Evolutionary conservation across 108 stramenopile genomes (phyloP).

Genomic region (Nannochloropsis gaditana): DNA sequence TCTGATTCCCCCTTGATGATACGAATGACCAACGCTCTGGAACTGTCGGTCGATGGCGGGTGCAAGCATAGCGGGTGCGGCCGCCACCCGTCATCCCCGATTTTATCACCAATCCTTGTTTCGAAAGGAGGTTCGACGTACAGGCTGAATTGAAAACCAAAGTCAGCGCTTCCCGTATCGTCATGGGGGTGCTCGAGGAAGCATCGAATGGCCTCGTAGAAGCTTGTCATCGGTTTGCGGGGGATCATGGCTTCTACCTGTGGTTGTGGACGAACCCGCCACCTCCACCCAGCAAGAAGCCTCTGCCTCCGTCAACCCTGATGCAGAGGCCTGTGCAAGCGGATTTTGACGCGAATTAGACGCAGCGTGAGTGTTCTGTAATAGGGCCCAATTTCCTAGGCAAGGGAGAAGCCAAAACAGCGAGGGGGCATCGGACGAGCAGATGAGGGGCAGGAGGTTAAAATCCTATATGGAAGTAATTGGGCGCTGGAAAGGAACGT

Average conservation of each 20-base stretch:
- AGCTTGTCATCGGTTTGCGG: constrained; percentile 16
- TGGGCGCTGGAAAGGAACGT: too few species aligned
- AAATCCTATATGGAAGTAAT: too few species aligned
- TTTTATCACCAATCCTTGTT: background rate
- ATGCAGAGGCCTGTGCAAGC: too few species aligned
- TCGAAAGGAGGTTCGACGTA: background rate
- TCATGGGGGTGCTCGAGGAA: background rate
- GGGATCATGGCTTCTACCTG: background rate
- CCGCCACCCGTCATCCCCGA: background rate
- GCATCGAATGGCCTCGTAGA: constrained; percentile 13
- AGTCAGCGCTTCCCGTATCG: background rate
- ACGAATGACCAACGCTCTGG: background rate
- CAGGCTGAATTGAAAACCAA: background rate
- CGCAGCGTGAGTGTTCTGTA: too few species aligned
- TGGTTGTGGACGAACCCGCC: too few species aligned
- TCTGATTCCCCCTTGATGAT: constrained; percentile 6
- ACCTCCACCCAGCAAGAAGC: too few species aligned
- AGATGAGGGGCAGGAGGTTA: too few species aligned
- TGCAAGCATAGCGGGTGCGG: background rate
- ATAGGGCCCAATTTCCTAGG: too few species aligned
- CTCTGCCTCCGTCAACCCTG: too few species aligned
- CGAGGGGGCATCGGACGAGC: too few species aligned
- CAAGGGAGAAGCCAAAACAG: too few species aligned
- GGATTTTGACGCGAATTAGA: too few species aligned
- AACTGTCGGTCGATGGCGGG: background rate